Conservation (phyloP, 352 stramenopile genomes). For the Phytopythium boreale region DNA sequence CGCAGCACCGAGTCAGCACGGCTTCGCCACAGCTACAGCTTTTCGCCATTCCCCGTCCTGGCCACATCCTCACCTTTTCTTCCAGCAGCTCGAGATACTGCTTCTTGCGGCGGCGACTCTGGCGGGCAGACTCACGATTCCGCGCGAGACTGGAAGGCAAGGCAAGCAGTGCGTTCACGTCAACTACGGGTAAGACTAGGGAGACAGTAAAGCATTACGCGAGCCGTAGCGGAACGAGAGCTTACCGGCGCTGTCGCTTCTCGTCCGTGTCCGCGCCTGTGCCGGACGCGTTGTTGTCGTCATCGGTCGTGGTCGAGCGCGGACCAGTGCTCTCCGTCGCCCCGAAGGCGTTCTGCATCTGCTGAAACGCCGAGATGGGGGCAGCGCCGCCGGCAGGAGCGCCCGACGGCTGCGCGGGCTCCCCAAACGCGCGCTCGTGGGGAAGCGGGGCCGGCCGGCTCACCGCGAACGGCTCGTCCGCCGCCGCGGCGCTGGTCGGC, state of each 20-base stretch:
- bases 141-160: slow-evolving; percentile 49
- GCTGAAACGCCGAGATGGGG: slow-evolving; percentile 34
- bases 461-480: slow-evolving; percentile 32
- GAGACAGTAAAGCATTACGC: no score
- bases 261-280: slow-evolving; percentile 60
- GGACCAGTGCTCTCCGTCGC: slow-evolving; percentile 58
- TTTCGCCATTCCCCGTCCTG: neutral
- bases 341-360: slow-evolving; percentile 44
- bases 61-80: slow-evolving; percentile 55
- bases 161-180: neutral
- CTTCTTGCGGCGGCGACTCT: slow-evolving; percentile 88
- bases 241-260: slow-evolving; percentile 68
- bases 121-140: slow-evolving; percentile 86
- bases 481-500: slow-evolving; percentile 9
- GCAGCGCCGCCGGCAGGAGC: slow-evolving; percentile 9
- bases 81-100: slow-evolving; percentile 87
- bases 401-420: slow-evolving; percentile 6
- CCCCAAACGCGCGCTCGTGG: slow-evolving; percentile 32
- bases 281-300: slow-evolving; percentile 31
- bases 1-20: neutral
- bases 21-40: neutral
- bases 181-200: no score
- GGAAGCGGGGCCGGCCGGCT: slow-evolving; percentile 22
- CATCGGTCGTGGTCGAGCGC: slow-evolving; percentile 43
- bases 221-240: no score